Base-by-base conservation (phyloP, 202 grass and related monocot species). In the Setaria italica region DNA sequence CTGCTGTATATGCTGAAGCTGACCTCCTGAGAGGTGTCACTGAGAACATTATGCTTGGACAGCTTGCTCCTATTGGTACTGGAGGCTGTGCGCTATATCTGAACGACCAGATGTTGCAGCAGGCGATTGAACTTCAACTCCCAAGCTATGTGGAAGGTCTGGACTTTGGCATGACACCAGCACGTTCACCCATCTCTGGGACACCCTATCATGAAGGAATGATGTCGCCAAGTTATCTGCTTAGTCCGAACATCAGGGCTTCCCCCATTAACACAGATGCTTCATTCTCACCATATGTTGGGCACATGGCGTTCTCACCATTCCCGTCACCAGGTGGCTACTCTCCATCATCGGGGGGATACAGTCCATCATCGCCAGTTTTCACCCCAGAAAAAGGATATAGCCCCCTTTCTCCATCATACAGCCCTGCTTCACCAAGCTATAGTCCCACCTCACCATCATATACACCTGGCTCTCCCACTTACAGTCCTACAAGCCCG, bases 11-110 rank as follows among this genome's bases (percentile, higher is more conserved):
- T 85, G 97, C 93, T 15, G 97, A 99, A 92, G 77, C 93, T 43
- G 93, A 99, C 85, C 72, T 86, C 58, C 82, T 99, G 74, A 93
- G 97, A 74, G 97, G 97, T 39, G 96, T 99, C 11, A 96, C 96
- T 45, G 96, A 99, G 79, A 99, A 99, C 53, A 99, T 95, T 59
- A 99, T 99, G 81, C 91, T 99, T 77, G 96, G 93, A 43, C 96
- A 99, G 82, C 90, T 99, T 85, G 96, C 91, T 54, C 96, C 96
- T 32, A 92, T 99, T 16, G 96, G 96, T 43, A 96, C 96, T 41
- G 93, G 96, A 59, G 83, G 74, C 17, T 94, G 91, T 78, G 85
- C 86, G 37, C 66, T 98, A 70, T 98, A 95, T 90, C 82, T 99
- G 67, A 99, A 99, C 45, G 93, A 91, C 80, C 88, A 99, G 60